These are phyloP conservation scores for Trichoderma lentiforme DNA, from an alignment of 2,329 filamentous ascomycete genomes.

Conservation along the genomic window DNA sequence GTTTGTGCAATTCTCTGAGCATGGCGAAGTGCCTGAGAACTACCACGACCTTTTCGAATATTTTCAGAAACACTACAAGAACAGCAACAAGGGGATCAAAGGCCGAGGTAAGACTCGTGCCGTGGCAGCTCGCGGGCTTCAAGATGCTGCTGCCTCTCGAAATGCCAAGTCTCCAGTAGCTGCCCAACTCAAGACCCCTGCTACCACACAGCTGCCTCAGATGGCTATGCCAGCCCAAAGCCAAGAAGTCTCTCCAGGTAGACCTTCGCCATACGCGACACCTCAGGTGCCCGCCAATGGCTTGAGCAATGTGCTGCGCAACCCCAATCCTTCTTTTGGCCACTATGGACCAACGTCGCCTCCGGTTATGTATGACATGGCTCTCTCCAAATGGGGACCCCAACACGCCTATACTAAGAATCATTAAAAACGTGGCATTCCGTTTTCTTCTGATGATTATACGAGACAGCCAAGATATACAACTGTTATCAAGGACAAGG, in stretches of 20 bases:
- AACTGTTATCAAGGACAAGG: neutral
- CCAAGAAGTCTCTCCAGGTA: constrained; percentile 29
- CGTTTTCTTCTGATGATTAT: constrained; percentile 16
- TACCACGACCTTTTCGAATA: constrained; percentile 81
- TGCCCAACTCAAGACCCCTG: constrained; percentile 17
- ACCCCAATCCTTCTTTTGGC: constrained; percentile 37
- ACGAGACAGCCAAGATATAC: neutral
- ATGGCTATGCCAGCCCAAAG: constrained; percentile 30
- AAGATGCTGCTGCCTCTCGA: constrained; percentile 24
- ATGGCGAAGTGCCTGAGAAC: constrained; percentile 52
- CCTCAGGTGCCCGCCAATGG: constrained; percentile 27
- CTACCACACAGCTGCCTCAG: constrained; percentile 25
- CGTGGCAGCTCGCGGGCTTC: constrained; percentile 43
- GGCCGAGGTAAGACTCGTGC: constrained; percentile 83
- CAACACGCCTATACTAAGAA: constrained; percentile 43
- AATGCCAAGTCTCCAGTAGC: constrained; percentile 22
- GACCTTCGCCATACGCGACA: constrained; percentile 34
- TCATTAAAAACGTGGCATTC: neutral
- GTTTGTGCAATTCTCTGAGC: constrained; percentile 64
- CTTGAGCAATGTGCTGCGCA: constrained; percentile 30
- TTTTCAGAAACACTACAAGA: constrained; percentile 87
- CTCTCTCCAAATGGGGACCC: constrained; percentile 41
- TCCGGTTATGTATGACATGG: constrained; percentile 44
- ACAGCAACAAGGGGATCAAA: constrained; percentile 98
- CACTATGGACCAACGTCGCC: constrained; percentile 44